Base-by-base conservation (phyloP, 2,329 filamentous ascomycete species). In the Cadophora sp. region DNA sequence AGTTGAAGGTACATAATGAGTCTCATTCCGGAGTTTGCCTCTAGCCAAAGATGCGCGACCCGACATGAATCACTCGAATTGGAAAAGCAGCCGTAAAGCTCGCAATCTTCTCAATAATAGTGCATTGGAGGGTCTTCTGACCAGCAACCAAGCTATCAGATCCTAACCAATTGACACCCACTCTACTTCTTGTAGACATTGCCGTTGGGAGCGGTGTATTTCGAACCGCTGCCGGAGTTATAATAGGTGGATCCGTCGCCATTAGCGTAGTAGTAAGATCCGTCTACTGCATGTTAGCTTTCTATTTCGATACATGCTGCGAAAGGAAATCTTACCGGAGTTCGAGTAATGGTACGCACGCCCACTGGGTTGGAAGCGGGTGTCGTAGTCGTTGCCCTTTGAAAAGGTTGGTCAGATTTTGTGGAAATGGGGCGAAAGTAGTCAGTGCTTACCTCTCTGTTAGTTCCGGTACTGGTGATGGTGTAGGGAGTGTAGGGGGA, bases 251-350 rank as follows among this genome's bases (percentile, higher is more conserved):
- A 91, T 16, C 89, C 88, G 71, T 91, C 85, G 56, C 88, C 80
- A 80, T 92, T 92, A 76, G 85, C 86, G 80, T 92, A 92, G 81
- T 92, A 92, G 83, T 92, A 92, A 1, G 88, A 91, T 46, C 89
- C 89, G 73, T 92, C 76, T 26, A 85, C 87, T 34, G 65, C 2
- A 9, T 11, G 5, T 68, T 6, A 64, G 12, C 31, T 14, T 6
- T 29, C 22, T 5, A 40, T 9, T 60, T 48, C 27, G 5, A 40
- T 3, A 7, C 11, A 43, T 14, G 6, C 29, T 3, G 27, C 14
- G 4, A 34, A 19, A 27, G 2, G 22, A 55, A 16, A 16, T 4
- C 83, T 71, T 76, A 87, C 85, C 65, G 8, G 68, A 76, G 82
- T 92, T 92, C 63, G 87, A 91, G 77, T 91, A 92, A 76, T 92